phyloP scores from a whole-genome alignment of 345 rosid genomes.

The Laguncularia racemosa region DNA sequence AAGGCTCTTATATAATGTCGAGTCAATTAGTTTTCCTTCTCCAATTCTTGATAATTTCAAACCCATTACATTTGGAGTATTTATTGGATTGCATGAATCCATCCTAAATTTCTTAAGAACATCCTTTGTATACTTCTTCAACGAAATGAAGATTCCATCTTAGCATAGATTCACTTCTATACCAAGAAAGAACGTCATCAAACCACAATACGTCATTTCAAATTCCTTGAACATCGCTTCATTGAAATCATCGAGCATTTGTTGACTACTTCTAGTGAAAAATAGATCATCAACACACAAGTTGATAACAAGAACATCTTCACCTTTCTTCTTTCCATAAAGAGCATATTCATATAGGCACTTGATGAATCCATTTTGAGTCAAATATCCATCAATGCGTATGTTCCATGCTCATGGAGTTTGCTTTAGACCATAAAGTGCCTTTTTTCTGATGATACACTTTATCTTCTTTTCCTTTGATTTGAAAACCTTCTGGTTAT shows the following conservation, averaged over 20 bases:
- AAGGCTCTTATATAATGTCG: background rate
- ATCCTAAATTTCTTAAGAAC: background rate
- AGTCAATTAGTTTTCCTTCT: background rate
- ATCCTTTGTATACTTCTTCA: background rate
- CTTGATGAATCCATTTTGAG: background rate
- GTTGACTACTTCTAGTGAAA: background rate
- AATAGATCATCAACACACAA: background rate
- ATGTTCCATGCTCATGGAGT: background rate
- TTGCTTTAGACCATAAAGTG: too few relatives aligned
- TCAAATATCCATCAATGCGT: background rate
- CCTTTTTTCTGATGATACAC: too few relatives aligned
- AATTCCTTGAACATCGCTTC: background rate
- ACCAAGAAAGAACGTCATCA: background rate
- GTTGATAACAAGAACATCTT: background rate
- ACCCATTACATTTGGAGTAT: background rate
- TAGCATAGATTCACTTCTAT: too few relatives aligned
- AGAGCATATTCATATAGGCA: background rate
- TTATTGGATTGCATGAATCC: background rate
- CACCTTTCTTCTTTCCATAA: background rate
- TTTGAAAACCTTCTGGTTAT: too few relatives aligned
- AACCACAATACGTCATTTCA: background rate
- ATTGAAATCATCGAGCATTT: background rate
- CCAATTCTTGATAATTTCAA: background rate
- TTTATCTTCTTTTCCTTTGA: too few relatives aligned
- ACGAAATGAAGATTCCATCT: background rate